Conservation (phyloP, 805 yeast genomes). For the Candida ovalis region DNA sequence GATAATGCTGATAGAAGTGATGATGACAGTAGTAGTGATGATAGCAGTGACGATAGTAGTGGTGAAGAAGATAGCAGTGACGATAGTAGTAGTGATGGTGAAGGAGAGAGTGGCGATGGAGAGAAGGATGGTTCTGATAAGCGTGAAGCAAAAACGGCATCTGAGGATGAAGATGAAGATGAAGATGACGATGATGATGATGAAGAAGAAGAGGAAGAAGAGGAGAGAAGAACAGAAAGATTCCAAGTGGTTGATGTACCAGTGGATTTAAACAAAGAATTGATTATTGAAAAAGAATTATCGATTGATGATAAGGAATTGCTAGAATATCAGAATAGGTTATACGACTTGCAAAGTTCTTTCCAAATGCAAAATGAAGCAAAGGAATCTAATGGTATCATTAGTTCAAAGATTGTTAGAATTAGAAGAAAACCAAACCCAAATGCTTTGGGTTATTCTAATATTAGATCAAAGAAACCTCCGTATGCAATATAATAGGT, state of each 20-base stretch:
- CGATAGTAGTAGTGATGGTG: constrained; percentile 8
- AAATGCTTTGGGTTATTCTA: constrained; percentile 42
- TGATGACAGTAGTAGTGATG: constrained; percentile 9
- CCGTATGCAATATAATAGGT: constrained; percentile 32
- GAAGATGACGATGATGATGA: constrained; percentile 3
- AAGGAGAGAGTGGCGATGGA: constrained; percentile 1
- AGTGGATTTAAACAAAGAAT: constrained; percentile 20
- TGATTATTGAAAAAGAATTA: constrained; percentile 29
- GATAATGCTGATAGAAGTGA: constrained; percentile 6
- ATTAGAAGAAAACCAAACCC: constrained; percentile 46
- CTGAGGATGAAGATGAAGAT: constrained; percentile 4
- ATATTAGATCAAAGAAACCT: constrained; percentile 42
- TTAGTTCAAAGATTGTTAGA: constrained; percentile 36
- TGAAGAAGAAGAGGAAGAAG: constrained; percentile 7
- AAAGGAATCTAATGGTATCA: constrained; percentile 25
- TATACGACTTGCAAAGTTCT: constrained; percentile 24
- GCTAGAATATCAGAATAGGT: constrained; percentile 30
- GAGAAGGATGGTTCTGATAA: not conserved
- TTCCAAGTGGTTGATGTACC: constrained; percentile 18
- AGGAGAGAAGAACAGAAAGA: constrained; percentile 13
- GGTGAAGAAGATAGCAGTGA: not conserved
- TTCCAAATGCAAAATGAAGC: constrained; percentile 26
- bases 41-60: constrained; percentile 7
- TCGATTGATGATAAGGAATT: constrained; percentile 35
- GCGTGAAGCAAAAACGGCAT: not conserved